Evolutionary conservation across 352 stramenopile species (phyloP).

Genomic region (Phytopythium helicoides): DNA sequence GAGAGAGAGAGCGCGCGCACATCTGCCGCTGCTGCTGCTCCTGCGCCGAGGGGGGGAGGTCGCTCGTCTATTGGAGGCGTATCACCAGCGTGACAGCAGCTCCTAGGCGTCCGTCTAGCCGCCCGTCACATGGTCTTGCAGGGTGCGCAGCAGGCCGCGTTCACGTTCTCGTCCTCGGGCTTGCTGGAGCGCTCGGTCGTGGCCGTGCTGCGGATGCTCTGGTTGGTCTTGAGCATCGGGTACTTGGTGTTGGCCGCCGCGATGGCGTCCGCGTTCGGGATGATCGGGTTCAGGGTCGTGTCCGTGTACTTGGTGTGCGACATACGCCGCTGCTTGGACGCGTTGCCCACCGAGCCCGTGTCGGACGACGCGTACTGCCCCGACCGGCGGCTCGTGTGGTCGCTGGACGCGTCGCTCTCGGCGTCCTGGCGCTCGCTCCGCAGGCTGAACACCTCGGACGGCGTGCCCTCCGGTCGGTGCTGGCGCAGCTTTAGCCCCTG

Average conservation of each 20-base stretch:
- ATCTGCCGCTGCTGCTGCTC: too few relatives aligned
- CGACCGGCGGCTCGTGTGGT: slow-evolving; percentile 10
- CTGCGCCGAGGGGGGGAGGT: too few relatives aligned
- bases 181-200: slow-evolving; percentile 17
- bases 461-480: slow-evolving; percentile 61
- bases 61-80: too few relatives aligned
- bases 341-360: slow-evolving; percentile 49
- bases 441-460: slow-evolving; percentile 80
- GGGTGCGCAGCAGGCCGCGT: slow-evolving; percentile 57
- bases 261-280: slow-evolving; percentile 71
- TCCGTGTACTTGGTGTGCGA: slow-evolving; percentile 56
- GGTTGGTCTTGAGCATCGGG: slow-evolving; percentile 78
- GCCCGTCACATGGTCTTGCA: slow-evolving; percentile 68
- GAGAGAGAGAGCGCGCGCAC: slow-evolving; percentile 1
- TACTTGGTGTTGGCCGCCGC: slow-evolving; percentile 42
- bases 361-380: slow-evolving; percentile 55
- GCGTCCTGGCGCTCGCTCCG: slow-evolving; percentile 79
- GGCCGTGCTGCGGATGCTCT: slow-evolving; percentile 42
- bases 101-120: too few relatives aligned
- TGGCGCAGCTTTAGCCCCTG: slow-evolving; percentile 72
- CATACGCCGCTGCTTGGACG: slow-evolving; percentile 27
- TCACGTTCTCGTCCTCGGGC: slow-evolving; percentile 24
- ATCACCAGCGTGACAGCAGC: too few relatives aligned
- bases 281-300: slow-evolving; percentile 53
- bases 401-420: slow-evolving; percentile 75